Evolutionary conservation across 345 rosid species (phyloP), one percentile per base, ranked within the genome.

Genomic region (Dimocarpus longan): DNA sequence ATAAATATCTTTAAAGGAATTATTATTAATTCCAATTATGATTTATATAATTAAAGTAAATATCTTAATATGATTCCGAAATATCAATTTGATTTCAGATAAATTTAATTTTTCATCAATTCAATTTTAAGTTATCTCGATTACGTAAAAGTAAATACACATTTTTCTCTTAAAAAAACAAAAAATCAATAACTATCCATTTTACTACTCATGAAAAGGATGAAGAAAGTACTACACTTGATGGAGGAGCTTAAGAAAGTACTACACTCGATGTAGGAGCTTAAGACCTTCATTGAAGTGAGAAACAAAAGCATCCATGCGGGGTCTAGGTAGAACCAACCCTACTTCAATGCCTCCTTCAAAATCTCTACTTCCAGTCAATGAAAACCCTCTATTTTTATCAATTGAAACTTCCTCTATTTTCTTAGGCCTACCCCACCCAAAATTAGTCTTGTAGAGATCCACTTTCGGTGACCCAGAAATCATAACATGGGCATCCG

Each of bases 381-480:
- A 68, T 5, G 88, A 82, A 32, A 86, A 57, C 0, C 77, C 82
- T 18, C 72, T 70, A 8, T 1, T 70, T 60, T 21, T 1, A n/a
- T 85, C 89, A 18, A 80, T 83, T 15, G 88, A 82, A 16, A 79
- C 46, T 66, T 85, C 86, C 74, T 88, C 91, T 22, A 82, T 82
- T 80, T 84, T 88, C 74, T 26, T 57, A 0, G 91, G 87, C 75
- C 80, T 78, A 2, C 91, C 88, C 89, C 88, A 86, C 57, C 93
- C 91, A 26, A 88, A 90, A 75, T 88, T 84, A 12, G 81, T 78
- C 11, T 59, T 78, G 10, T 86, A 86, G 6, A 86, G 74, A 10
- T 56, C 79, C 77, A 88, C 46, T 24, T 85, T 89, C 0, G 92
- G 92, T 12, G 86, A 87, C 16, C 92, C 92, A 0, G 78, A 48